Conservation (phyloP, 345 rosid genomes). For the Salix caprea region DNA sequence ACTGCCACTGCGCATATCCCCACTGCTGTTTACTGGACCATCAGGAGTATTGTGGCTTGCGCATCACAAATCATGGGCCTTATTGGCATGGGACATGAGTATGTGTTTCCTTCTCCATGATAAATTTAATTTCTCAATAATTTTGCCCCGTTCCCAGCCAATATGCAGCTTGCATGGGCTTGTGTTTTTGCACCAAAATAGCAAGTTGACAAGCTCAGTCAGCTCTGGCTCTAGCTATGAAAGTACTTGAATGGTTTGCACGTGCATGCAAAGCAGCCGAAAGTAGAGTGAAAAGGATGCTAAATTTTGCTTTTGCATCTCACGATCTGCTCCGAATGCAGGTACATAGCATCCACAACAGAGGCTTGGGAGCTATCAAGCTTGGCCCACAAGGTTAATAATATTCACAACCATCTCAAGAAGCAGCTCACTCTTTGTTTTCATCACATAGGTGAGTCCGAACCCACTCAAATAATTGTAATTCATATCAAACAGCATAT, state of each 20-base stretch:
- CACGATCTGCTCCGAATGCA: slow-evolving; percentile 23
- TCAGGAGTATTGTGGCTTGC: slow-evolving; percentile 47
- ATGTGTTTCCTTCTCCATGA: background rate
- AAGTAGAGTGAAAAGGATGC: background rate
- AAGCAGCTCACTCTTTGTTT: slow-evolving; percentile 35
- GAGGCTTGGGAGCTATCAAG: slow-evolving; percentile 71
- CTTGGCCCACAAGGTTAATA: slow-evolving; percentile 51
- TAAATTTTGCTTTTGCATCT: background rate
- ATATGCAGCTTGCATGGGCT: too few relatives aligned
- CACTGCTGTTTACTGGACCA: slow-evolving; percentile 49
- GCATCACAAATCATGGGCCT: slow-evolving; percentile 37
- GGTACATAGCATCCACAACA: slow-evolving; percentile 40
- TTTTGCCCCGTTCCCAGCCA: too few relatives aligned
- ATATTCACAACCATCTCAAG: slow-evolving; percentile 41
- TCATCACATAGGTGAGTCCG: slow-evolving; percentile 35
- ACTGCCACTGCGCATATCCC: slow-evolving; percentile 44
- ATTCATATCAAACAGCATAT: background rate
- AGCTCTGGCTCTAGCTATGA: background rate
- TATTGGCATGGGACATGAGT: slow-evolving; percentile 44
- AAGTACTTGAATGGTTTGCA: background rate
- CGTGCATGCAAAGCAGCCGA: background rate
- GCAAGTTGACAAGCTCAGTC: background rate
- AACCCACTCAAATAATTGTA: background rate
- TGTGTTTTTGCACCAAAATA: background rate
- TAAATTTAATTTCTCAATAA: too few relatives aligned